Base-by-base conservation (phyloP, 176 grass and related monocot species). In the Musa schizocarpa region DNA sequence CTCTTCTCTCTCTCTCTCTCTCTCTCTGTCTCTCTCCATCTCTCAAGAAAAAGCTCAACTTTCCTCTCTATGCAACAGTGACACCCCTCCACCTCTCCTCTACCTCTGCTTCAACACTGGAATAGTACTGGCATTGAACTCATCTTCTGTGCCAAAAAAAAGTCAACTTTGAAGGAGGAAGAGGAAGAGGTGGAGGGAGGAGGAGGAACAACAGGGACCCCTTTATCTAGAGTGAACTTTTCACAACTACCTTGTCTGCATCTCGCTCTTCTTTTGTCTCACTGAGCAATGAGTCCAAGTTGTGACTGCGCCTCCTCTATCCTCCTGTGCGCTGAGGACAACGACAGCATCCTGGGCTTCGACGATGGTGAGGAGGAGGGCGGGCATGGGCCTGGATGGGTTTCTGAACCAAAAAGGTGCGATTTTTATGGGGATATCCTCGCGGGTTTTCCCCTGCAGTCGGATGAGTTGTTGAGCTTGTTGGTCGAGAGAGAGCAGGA, bases 271-370 rank as follows among this genome's bases (percentile, higher is more conserved):
- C 13, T 23, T 69, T 26, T 26, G 57, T 55, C 53, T 56, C 22
- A 7, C 52, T 27, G 17, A 70, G 75, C 51, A 79, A 96, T 96
- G 92, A 85, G 87, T 57, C 83, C 85, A 22, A 89, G 81, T 81
- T 88, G 78, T 61, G 89, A 92, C 71, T 86, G 53, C 72, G 81
- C 87, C 13, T 76, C 89, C 55, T 96, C 89, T 17, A 78, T 86
- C 82, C 92, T 96, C 53, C 79, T 96, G 50, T 96, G 92, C 85
- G 83, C 89, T 63, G 92, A 96, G 88, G 89, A 96, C 73, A 89
- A 82, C 74, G 81, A 76, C 76, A 88, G 87, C 83, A 82, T 96
- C 71, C 72, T 96, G 78, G 68, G 81, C 27, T 77, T 86, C 12
- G 88, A 77, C 3, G 92, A 77, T 0, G 73, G 61, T 13, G 25